Evolutionary conservation across 176 grass and related monocot genomes (phyloP).

Genomic region (Miscanthus lutarioriparius): DNA sequence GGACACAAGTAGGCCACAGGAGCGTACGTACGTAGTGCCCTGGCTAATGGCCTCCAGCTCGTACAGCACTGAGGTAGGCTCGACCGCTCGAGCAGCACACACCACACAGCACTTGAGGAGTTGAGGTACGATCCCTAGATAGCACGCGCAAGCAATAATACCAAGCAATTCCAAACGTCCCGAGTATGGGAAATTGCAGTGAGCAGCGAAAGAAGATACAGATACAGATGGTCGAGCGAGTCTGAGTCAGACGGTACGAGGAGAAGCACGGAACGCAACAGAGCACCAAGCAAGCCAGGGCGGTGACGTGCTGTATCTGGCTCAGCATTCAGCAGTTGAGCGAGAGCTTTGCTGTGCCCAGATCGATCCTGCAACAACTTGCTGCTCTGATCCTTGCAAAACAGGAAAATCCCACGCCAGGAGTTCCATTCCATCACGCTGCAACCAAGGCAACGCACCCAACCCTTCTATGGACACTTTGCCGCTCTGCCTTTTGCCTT

Average conservation of each 20-base stretch:
- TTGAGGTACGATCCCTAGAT: background rate
- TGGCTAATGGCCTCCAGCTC: conserved; percentile 32
- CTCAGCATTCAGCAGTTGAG: background rate
- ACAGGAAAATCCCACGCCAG: too few relatives aligned
- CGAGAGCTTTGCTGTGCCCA: background rate
- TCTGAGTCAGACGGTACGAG: background rate
- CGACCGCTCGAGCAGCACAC: background rate
- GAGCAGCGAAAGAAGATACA: background rate
- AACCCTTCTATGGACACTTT: too few relatives aligned
- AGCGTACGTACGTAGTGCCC: too few relatives aligned
- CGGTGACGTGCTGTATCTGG: background rate
- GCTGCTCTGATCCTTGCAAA: background rate
- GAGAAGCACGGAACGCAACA: background rate
- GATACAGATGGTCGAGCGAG: too few relatives aligned
- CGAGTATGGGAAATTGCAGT: background rate
- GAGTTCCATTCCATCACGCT: too few relatives aligned
- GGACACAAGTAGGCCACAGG: background rate
- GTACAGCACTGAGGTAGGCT: background rate
- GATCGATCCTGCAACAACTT: background rate
- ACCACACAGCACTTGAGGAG: too few relatives aligned
- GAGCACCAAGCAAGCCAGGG: background rate
- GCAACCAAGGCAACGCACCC: too few relatives aligned
- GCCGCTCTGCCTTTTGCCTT: too few relatives aligned
- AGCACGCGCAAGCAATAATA: background rate
- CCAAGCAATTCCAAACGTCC: background rate